A percentile compares a stretch with the other conserved stretches of the same genome.
These are phyloP conservation scores for Sphaerulina musiva DNA, from an alignment of 2,329 filamentous ascomycete species.

Conservation along the genomic window DNA sequence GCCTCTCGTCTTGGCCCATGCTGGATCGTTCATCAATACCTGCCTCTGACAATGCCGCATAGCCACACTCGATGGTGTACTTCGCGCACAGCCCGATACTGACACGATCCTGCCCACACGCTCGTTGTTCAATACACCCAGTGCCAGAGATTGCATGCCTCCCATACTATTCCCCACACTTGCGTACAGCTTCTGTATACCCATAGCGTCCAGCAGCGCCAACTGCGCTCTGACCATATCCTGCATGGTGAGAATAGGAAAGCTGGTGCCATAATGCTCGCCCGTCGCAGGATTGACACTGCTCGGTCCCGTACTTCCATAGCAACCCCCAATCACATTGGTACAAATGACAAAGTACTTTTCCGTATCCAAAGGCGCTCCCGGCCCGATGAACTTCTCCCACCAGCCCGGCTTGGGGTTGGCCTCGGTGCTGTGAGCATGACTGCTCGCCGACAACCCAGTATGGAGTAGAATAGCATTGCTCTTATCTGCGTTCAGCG, in stretches of 20 bases:
- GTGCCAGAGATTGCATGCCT: constrained; percentile 92
- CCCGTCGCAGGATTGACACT: constrained; percentile 84
- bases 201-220: constrained; percentile 71
- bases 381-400: constrained; percentile 96
- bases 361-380: constrained; percentile 75
- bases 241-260: constrained; percentile 90
- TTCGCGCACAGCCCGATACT: constrained; percentile 88
- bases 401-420: constrained; percentile 95
- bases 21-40: constrained; percentile 97
- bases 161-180: constrained; percentile 97
- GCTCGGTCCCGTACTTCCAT: constrained; percentile 85
- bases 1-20: constrained; percentile 73
- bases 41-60: constrained; percentile 98
- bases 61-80: constrained; percentile 95
- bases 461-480: constrained; percentile 93
- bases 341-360: constrained; percentile 94
- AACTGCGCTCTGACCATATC: constrained; percentile 98
- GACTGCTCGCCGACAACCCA: constrained; percentile 91
- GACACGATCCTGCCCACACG: constrained; percentile 76
- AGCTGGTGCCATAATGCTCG: constrained; percentile 83
- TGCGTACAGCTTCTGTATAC: constrained; percentile 73
- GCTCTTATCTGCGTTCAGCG: constrained; percentile 67
- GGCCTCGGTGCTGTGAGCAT: constrained; percentile 81
- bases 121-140: constrained; percentile 74
- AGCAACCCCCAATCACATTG: constrained; percentile 93